phyloP scores from a whole-genome alignment of 768 basidiomycete genomes.

The Lentinula sp. region DNA sequence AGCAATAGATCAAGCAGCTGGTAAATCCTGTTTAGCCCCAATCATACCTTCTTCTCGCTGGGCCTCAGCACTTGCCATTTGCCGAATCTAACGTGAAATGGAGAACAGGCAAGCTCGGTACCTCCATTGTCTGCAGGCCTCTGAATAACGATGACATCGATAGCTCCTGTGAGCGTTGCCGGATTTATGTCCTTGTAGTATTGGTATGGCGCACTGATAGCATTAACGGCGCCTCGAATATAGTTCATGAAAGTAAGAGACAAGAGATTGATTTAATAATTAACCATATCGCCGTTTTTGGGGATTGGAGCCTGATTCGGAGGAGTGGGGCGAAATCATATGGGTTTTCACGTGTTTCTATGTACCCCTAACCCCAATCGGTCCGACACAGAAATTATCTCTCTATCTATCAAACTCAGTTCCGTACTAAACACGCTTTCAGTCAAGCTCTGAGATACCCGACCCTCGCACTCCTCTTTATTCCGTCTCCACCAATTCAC shows the following conservation, averaged over 20 bases:
- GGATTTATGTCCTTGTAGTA: conserved; percentile 96
- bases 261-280: background rate
- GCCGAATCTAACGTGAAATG: conserved; percentile 96
- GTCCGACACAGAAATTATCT: no score
- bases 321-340: background rate
- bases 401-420: no score
- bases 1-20: background rate
- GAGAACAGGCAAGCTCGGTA: conserved; percentile 79
- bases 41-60: conserved; percentile 80
- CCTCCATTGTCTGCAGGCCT: conserved; percentile 59
- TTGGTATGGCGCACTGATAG: conserved; percentile 81
- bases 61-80: conserved; percentile 95
- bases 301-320: background rate
- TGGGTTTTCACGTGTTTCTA: background rate
- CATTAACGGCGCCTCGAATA: conserved; percentile 78
- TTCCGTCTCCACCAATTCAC: no score
- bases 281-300: background rate
- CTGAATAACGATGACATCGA: conserved; percentile 96
- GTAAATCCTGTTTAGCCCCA: background rate
- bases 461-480: no score
- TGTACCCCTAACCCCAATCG: background rate
- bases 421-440: no score
- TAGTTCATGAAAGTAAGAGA: conserved; percentile 61
- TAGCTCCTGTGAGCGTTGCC: conserved; percentile 93
- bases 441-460: no score